These are phyloP conservation scores for Cucumis hystrix DNA, from an alignment of 306 rosid genomes.

Conservation along the genomic window DNA sequence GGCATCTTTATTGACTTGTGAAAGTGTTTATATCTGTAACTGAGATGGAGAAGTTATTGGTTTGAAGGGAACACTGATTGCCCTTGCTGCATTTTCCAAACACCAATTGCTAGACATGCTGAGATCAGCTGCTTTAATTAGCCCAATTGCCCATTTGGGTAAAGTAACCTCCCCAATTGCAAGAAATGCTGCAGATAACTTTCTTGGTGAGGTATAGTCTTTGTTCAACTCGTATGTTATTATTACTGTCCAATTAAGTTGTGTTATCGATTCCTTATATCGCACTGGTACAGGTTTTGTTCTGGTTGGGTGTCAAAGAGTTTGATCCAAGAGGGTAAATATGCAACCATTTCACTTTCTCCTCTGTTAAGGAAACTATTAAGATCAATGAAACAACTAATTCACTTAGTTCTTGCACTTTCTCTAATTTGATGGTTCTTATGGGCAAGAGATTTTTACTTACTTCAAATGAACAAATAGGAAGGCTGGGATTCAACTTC, in stretches of 20 bases:
- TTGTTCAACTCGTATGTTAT: not conserved
- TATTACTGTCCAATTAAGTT: not conserved
- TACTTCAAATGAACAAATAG: slow-evolving; percentile 17
- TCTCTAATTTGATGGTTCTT: not conserved
- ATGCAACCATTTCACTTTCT: not conserved
- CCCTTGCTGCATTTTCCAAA: slow-evolving; percentile 63
- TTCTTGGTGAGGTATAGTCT: slow-evolving; percentile 50
- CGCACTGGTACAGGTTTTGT: slow-evolving; percentile 35
- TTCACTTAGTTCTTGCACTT: not conserved
- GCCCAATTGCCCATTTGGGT: slow-evolving; percentile 77
- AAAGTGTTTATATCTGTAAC: not conserved
- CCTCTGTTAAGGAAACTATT: not conserved
- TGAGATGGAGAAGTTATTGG: not conserved
- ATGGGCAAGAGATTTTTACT: not conserved
- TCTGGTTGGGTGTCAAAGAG: slow-evolving; percentile 46
- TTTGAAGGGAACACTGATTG: slow-evolving; percentile 74
- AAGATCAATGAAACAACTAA: not conserved
- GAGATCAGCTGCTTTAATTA: slow-evolving; percentile 74
- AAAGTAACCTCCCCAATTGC: slow-evolving; percentile 67
- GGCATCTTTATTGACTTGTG: not conserved
- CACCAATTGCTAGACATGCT: slow-evolving; percentile 34
- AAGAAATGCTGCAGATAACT: slow-evolving; percentile 56
- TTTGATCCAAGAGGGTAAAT: slow-evolving; percentile 63
- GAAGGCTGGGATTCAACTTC: slow-evolving; percentile 30
- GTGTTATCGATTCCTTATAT: slow-evolving; percentile 7